Evolutionary conservation across 768 basidiomycete genomes (phyloP), one percentile per base, ranked within the genome.

Genomic region (Asterophora lycoperdoides): DNA sequence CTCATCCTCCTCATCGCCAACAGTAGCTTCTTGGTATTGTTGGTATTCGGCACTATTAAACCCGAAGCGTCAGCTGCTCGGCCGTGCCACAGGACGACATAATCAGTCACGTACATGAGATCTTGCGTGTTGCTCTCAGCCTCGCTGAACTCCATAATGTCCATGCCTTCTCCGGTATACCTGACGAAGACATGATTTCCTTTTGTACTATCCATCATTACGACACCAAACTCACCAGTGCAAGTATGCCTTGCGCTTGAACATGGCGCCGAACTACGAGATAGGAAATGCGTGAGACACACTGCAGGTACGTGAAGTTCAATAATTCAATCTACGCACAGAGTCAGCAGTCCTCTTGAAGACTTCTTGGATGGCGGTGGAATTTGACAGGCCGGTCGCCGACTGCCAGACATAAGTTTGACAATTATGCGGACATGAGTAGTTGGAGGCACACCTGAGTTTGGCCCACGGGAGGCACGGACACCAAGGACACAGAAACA

Each of bases 141-240:
- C 64, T 93, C 90, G 0, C 86, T 78, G 66, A 93, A 91, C 67
- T 93, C 79, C 84, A 84, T 78, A 14, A 77, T 62, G 62, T 93
- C 93, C 93, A 94, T 93, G 36, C 92, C 92, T 64, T 94, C 92
- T 10, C 81, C 86, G 8, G 83, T 87, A 64, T 92, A 93, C 76
- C 73, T 76, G 23, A 23, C 42, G n/a, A 13, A 44, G 23, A 51
- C 30, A 32, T 32, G 30, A 10, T 5, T 8, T 28, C 3, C 13
- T 8, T 44, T 18, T 19, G 32, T 42, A 33, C n/a, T 39, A 32
- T 42, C 34, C 41, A 8, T 26, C 1, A 32, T 30, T 23, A 36
- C n/a, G 34, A 23, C 39, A 48, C 14, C 18, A 13, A 35, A 44
- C 60, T 56, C 19, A 75, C 89, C 90, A 93, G 63, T 93, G 90